Percentiles rank a stretch among this genome's conserved stretches.
These are phyloP conservation scores for Ulota crispa DNA, from an alignment of 225 moss, liverwort and hornwort species.

Conservation along the genomic window DNA sequence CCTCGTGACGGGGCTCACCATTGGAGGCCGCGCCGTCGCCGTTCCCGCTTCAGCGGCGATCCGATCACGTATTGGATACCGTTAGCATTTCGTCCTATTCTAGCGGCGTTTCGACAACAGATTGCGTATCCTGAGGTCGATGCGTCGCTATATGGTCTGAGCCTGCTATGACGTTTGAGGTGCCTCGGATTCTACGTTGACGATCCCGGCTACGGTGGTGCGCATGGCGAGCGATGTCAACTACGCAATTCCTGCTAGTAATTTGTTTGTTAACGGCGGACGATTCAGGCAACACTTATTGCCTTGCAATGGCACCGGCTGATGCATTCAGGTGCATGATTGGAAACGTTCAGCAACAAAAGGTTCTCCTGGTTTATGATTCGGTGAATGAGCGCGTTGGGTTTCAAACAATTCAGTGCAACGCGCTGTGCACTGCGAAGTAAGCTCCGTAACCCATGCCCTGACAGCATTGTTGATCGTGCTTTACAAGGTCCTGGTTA, in stretches of 20 bases:
- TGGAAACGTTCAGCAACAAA: conserved; percentile 25
- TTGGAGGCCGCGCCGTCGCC: background rate
- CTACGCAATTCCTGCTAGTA: background rate
- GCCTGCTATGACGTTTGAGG: conserved; percentile 13
- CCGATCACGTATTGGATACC: background rate
- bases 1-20: conserved; percentile 13
- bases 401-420: background rate
- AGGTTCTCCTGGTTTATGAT: conserved; percentile 30
- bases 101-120: conserved; percentile 1
- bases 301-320: background rate
- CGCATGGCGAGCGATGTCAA: conserved; percentile 2
- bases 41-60: conserved; percentile 20
- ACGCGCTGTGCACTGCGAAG: background rate
- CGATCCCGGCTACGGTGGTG: conserved; percentile 9
- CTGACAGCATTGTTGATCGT: background rate
- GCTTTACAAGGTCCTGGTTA: background rate
- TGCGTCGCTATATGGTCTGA: background rate
- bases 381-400: conserved; percentile 13
- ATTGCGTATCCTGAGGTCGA: background rate
- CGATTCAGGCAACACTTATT: accelerated
- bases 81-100: background rate
- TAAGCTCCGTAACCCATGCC: background rate
- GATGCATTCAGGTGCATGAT: background rate
- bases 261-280: background rate
- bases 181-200: background rate